Conservation (phyloP, 2,329 filamentous ascomycete genomes). For the Talaromyces piceae region DNA sequence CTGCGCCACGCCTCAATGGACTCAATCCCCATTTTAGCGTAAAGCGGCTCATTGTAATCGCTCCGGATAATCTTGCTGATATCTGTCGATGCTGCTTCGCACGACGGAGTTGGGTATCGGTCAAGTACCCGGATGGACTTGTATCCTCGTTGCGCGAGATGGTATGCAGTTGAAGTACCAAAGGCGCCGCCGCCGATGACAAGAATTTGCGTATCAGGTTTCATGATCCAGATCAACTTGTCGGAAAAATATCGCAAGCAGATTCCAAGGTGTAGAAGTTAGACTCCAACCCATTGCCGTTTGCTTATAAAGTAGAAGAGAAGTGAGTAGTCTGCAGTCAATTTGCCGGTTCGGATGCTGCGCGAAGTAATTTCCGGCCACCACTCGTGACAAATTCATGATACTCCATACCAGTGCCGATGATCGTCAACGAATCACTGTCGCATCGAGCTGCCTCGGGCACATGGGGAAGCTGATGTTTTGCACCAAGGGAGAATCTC, state of each 20-base stretch:
- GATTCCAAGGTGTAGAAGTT: too few relatives aligned
- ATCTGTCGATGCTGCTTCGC: constrained; percentile 59
- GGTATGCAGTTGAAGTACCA: constrained; percentile 58
- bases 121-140: constrained; percentile 50
- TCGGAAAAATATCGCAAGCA: neutral
- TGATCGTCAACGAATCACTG: neutral
- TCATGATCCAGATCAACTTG: neutral
- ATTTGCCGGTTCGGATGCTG: too few relatives aligned
- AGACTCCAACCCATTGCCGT: neutral
- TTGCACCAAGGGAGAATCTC: neutral
- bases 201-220: constrained; percentile 28
- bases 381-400: neutral
- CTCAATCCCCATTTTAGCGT: constrained; percentile 58
- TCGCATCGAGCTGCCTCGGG: neutral
- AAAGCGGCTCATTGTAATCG: constrained; percentile 59
- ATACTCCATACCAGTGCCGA: neutral
- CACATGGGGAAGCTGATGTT: neutral
- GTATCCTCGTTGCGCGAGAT: constrained; percentile 48
- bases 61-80: constrained; percentile 66
- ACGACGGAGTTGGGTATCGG: constrained; percentile 44
- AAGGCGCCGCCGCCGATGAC: constrained; percentile 61
- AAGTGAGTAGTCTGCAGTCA: neutral
- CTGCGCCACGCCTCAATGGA: constrained; percentile 52
- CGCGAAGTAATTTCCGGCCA: too few relatives aligned
- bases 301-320: neutral